Evolutionary conservation across 257 asterid genomes (phyloP).

Genomic region (Solanum boliviense): DNA sequence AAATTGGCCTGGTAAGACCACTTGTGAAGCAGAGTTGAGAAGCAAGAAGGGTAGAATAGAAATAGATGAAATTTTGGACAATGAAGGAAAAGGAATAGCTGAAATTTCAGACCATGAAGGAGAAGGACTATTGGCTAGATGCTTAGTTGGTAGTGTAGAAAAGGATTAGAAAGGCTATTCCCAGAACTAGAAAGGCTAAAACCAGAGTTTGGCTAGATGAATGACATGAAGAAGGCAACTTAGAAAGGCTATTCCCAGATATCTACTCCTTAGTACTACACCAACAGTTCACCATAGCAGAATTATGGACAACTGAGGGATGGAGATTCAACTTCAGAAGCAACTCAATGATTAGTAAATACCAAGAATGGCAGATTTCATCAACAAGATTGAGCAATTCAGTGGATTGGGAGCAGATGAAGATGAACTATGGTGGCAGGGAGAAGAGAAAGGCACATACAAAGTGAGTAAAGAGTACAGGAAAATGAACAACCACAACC

Average conservation of each 20-base stretch:
- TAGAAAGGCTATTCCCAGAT: background rate
- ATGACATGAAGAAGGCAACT: background rate
- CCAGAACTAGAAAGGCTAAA: background rate
- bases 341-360: background rate
- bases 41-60: background rate
- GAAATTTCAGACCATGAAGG: background rate
- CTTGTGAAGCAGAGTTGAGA: background rate
- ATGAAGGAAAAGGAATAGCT: background rate
- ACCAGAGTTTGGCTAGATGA: background rate
- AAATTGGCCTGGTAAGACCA: background rate
- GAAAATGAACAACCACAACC: background rate
- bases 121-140: background rate
- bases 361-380: background rate
- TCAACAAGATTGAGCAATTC: background rate
- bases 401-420: background rate
- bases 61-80: background rate
- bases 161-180: background rate
- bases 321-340: background rate
- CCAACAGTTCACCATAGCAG: background rate
- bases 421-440: background rate
- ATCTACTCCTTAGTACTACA: background rate
- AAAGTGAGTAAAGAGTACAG: background rate
- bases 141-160: background rate
- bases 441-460: background rate
- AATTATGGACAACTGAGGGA: background rate